Base-by-base conservation (phyloP, 768 basidiomycete genomes). In the Amanita subjunquillea region DNA sequence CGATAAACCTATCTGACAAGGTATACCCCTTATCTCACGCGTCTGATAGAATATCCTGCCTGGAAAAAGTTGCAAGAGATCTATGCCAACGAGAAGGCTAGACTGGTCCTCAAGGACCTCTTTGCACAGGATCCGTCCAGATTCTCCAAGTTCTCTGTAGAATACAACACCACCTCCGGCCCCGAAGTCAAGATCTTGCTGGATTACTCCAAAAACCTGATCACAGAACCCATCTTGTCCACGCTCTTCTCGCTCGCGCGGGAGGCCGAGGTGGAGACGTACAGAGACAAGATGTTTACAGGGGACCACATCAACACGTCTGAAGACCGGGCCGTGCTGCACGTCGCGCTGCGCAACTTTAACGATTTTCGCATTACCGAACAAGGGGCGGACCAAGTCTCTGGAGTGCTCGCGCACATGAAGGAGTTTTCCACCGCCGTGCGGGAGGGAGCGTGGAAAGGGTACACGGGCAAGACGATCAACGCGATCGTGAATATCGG, bases 291-390 rank as follows among this genome's bases (percentile, higher is more conserved):
- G 69, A 96, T 98, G 93, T 97, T 95, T 65, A 68, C 85, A 1
- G 95, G 96, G 42, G 83, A 88, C 66, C 96, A 96, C 69, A 97
- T 98, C 78, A 98, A 98, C 74, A 98, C 94, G 15, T 94, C 92
- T 22, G 96, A 98, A 67, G 94, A 91, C 63, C 91, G 96, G 51
- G 91, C 96, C 2, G 96, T 98, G 5, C 79, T 99, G 2, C 96
- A 99, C 67, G 75, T 97, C 55, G 95, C 96, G 4, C 79, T 99
- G 47, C 84, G 96, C 57, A 82, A 85, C 71, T 78, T 84, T 55
- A 70, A 71, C 55, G 82, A 86, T 57, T 91, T 87, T 71, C 73
- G 79, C 61, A 92, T 95, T 68, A 60, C 71, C 43, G 96, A 97
- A 69, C 69, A 67, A 2, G 94, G 92, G 40, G 87, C 82, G 7